Base-by-base conservation (phyloP, 768 basidiomycete genomes). In the Suillus lakei region DNA sequence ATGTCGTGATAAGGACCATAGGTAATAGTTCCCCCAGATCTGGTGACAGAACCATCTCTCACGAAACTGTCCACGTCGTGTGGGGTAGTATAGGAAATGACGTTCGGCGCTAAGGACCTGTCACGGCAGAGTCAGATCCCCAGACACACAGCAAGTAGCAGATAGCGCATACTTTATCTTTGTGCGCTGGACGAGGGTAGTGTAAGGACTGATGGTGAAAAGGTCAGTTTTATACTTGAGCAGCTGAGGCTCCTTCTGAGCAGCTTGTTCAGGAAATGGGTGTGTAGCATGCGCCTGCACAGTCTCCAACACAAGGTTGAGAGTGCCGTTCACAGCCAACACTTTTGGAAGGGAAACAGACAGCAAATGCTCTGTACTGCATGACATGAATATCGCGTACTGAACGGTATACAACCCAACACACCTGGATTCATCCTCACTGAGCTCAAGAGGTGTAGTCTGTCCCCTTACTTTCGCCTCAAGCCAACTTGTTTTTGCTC, bases 1-100 rank as follows among this genome's bases (percentile, higher is more conserved):
- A 97, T 82, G 65, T 89, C 85, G 73, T 87, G 85, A 80, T 88
- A 98, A 16, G 96, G 96, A 1, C 96, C 96, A 69, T 96, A 96
- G 13, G 93, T 95, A 41, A 98, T 77, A 5, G 91, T 91, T 9
- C 91, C 83, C 43, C 93, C 92, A 53, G 91, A 86, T 76, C 92
- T 92, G 44, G 89, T 88, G 15, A 84, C 89, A 6, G 85, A 72
- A 30, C 76, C 79, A n/a, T 90, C 91, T 21, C 81, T 76, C 18
- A 87, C 83, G 74, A 92, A 91, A 43, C 77, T 81, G 5, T 87
- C 84, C 21, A 90, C 69, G 36, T 82, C 78, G 68, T 88, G 80
- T 2, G 93, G 92, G 4, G 85, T 86, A 56, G 90, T 90, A 77
- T 88, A 89, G 15, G 90, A 91, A 67, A 87, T 82, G 63, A 98